phyloP scores from a whole-genome alignment of 495 filamentous ascomycete species.

The Penicillium turbatum region DNA sequence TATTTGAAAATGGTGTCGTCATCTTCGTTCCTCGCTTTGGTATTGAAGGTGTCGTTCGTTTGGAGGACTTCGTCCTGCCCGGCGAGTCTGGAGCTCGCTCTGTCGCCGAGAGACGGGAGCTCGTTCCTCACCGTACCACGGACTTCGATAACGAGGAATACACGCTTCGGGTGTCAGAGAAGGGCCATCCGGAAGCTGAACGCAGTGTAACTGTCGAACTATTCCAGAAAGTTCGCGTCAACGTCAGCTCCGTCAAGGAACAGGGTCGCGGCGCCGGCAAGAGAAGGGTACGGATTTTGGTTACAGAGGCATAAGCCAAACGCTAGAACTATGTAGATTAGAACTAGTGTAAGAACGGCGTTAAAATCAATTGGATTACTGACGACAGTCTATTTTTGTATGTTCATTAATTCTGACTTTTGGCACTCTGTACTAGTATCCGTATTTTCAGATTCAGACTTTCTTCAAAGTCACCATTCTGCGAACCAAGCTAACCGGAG shows the following conservation, averaged over 20 bases:
- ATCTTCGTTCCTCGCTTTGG: constrained; percentile 94
- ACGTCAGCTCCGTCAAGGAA: constrained; percentile 87
- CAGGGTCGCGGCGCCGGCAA: constrained; percentile 79
- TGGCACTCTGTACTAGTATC: background rate
- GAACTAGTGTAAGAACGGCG: constrained; percentile 1
- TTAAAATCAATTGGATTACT: constrained; percentile 3
- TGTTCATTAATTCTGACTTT: background rate
- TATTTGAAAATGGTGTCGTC: constrained; percentile 95
- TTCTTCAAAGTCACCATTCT: constrained; percentile 35
- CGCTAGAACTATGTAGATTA: constrained; percentile 10
- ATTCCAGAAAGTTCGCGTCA: constrained; percentile 84
- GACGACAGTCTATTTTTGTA: constrained; percentile 1
- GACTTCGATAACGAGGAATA: constrained; percentile 83
- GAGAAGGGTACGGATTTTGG: constrained; percentile 55
- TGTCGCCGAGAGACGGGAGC: constrained; percentile 35
- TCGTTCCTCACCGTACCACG: constrained; percentile 52
- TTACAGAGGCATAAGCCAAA: constrained; percentile 24
- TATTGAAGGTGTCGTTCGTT: constrained; percentile 82
- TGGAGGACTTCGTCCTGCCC: constrained; percentile 73
- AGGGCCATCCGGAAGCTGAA: constrained; percentile 46
- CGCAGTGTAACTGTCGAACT: constrained; percentile 62
- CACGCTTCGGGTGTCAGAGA: constrained; percentile 53
- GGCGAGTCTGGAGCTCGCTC: constrained; percentile 50
- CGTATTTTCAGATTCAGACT: constrained; percentile 21
- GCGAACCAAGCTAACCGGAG: constrained; percentile 23